Evolutionary conservation across 768 basidiomycete species (phyloP), one percentile per base, ranked within the genome.

Genomic region (Chlorophyllum brunneum): DNA sequence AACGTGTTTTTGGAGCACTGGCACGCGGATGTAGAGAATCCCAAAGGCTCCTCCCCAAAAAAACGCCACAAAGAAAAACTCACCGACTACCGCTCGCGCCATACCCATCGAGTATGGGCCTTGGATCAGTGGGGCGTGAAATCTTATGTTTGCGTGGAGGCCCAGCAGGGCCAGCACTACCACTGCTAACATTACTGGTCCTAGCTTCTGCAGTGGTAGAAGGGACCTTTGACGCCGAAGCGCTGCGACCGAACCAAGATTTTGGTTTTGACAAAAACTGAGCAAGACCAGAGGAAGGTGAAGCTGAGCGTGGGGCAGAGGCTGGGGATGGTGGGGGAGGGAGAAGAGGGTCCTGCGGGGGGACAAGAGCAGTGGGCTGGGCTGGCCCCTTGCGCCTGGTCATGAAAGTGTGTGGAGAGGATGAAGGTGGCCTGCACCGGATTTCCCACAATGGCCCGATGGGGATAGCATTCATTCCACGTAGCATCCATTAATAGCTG

Each of bases 91-190:
- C 71, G 47, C 70, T 63, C 33, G 65, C 73, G 24, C 70, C 69
- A 58, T 80, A 80, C 1, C 68, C 70, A 57, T 86, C 82, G 57
- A 86, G 66, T 48, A 92, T 85, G 2, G 88, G 90, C 18, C 89
- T 71, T 7, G 88, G 89, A 60, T 92, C 90, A 4, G 88, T 89
- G 1, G 89, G 89, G 40, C 85, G 82, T 27, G 90, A 92, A 31
- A 92, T 92, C 74, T 89, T 91, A 48, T 81, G 86, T 56, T 86
- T 88, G 55, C 86, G 63, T n/a, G n/a, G n/a, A n/a, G n/a, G n/a
- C n/a, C n/a, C n/a, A n/a, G n/a, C n/a, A n/a, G n/a, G n/a, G n/a
- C n/a, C n/a, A 38, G 65, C 55, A 2, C 63, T 59, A 9, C 64
- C 66, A 24, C 68, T 69, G 48, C 67, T 64, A 22, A 65, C 57